Conservation (phyloP, 768 basidiomycete species). For the Kwoniella sp. region DNA sequence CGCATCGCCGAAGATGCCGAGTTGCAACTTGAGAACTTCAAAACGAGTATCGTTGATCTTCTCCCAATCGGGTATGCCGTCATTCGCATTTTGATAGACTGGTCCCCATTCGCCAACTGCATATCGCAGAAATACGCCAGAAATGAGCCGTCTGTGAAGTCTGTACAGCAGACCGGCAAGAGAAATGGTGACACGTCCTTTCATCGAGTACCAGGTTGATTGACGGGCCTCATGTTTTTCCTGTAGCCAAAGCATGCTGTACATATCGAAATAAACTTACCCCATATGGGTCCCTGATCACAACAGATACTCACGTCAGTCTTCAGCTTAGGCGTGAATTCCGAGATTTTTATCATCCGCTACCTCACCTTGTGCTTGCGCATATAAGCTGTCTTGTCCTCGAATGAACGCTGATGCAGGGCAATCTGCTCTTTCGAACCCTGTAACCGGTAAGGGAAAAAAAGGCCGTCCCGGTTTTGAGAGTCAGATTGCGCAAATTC, state of each 20-base stretch:
- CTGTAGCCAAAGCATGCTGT: too few species aligned
- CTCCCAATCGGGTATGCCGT: slow-evolving; percentile 65
- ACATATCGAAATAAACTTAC: too few species aligned
- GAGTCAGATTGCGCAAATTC: too few species aligned
- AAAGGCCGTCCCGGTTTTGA: too few species aligned
- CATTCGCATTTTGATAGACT: slow-evolving; percentile 62
- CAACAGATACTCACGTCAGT: too few species aligned
- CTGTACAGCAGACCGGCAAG: too few species aligned
- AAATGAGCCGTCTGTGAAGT: too few species aligned
- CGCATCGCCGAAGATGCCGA: slow-evolving; percentile 70
- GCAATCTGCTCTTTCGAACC: slow-evolving; percentile 34
- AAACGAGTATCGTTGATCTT: slow-evolving; percentile 68
- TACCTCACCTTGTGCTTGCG: slow-evolving; percentile 57
- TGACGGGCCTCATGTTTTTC: too few species aligned
- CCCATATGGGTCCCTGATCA: slow-evolving; percentile 43
- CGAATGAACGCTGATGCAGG: slow-evolving; percentile 57
- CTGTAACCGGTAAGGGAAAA: slow-evolving; percentile 2
- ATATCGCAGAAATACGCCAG: background rate
- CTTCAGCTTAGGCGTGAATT: too few species aligned
- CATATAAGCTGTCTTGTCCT: slow-evolving; percentile 78
- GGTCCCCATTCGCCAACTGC: slow-evolving; percentile 86
- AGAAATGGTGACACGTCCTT: too few species aligned
- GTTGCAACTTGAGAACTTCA: slow-evolving; percentile 71
- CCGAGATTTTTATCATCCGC: too few species aligned
- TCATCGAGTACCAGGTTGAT: too few species aligned